Base-by-base conservation (phyloP, 345 rosid genomes). In the Populus euphratica region DNA sequence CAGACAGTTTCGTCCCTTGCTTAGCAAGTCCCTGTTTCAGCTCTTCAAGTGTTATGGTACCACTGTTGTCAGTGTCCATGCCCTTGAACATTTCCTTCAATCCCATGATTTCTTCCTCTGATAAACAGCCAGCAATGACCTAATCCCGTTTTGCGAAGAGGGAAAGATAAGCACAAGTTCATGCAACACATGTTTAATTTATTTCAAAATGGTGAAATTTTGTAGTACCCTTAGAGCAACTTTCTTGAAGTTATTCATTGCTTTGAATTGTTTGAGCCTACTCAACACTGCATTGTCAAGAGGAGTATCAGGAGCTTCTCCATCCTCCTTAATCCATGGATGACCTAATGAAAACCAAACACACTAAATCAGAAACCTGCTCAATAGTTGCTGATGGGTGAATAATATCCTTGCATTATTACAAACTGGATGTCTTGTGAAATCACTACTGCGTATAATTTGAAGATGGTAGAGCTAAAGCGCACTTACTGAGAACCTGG, bases 41-140 rank as follows among this genome's bases (percentile, higher is more conserved):
- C 82, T 95, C 99, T 80, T 95, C 99, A 7, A 95, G 92, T 36
- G 99, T 95, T 63, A 95, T 93, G 6, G 99, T 95, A 20, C 99
- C 98, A 35, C 97, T 93, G 80, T 83, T 85, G 78, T 95, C 99
- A 0, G 94, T 86, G 80, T 95, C 99, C 68, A 95, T 95, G 54
- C 97, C 93, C 76, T 69, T 90, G 81, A 95, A 95, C 99, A 95
- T 93, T 85, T 93, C 92, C 79, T 95, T 93, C 78, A 95, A 75
- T n/a, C 99, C 99, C 94, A 86, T 93, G 85, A 95, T 95, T 83
- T 95, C 98, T 87, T 93, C 98, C 85, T 95, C 98, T 0, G 99
- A 95, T 79, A 95, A 82, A 79, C 98, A 95, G 10, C 99, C 98
- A 2, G 99, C 98, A 69, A 95, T 95, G 62, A 95, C 97, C 99